These are phyloP conservation scores for Insectozyma bohioensis DNA, from an alignment of 1,139 yeast species.

Conservation along the genomic window DNA sequence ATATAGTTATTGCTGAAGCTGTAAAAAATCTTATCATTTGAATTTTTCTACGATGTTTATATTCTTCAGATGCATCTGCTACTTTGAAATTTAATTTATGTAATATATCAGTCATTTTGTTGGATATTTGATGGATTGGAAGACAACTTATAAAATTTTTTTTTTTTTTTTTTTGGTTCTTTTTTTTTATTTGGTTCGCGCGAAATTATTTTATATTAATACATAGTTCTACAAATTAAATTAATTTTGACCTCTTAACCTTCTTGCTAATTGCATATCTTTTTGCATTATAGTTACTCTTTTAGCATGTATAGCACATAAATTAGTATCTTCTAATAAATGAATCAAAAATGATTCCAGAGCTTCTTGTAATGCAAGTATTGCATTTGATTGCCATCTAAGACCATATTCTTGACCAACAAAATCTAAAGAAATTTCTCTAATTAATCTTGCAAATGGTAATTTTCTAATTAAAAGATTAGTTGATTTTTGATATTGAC, in stretches of 20 bases:
- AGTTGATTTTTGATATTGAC: constrained; percentile 75
- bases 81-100: constrained; percentile 27
- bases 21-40: constrained; percentile 76
- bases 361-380: constrained; percentile 89
- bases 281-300: constrained; percentile 93
- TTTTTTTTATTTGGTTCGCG: too few species aligned
- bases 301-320: constrained; percentile 91
- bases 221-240: too few species aligned
- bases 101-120: constrained; percentile 12
- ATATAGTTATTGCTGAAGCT: constrained; percentile 68
- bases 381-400: constrained; percentile 89
- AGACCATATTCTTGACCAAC: constrained; percentile 58
- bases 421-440: constrained; percentile 77
- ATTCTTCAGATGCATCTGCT: constrained; percentile 40
- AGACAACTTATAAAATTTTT: too few species aligned
- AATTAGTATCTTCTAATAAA: constrained; percentile 83
- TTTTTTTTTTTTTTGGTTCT: too few species aligned
- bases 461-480: constrained; percentile 76
- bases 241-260: constrained; percentile 62
- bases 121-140: too few species aligned
- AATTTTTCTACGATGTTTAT: constrained; percentile 57
- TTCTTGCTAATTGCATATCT: constrained; percentile 87
- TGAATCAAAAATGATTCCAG: constrained; percentile 88
- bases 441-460: constrained; percentile 86
- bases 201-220: too few species aligned